Evolutionary conservation across 2,329 filamentous ascomycete species (phyloP).

Genomic region (Arthrobotrys pseudoclavata): DNA sequence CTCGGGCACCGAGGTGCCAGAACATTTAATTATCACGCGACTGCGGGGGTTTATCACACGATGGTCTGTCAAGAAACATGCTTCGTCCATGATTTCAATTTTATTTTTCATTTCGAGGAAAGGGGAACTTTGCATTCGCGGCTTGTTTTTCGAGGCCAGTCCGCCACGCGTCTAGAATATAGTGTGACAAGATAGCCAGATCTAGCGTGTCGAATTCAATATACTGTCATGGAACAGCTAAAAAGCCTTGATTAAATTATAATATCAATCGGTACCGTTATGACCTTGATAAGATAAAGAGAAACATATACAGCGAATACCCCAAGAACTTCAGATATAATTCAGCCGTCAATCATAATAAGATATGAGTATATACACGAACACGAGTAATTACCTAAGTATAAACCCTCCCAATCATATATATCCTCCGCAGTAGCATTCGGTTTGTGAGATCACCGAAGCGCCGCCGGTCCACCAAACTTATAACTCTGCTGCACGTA

Average conservation of each 20-base stretch:
- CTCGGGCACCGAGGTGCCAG: constrained; percentile 22
- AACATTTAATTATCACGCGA: constrained; percentile 15
- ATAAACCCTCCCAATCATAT: not conserved
- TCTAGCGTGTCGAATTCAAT: no score
- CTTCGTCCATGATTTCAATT: not conserved
- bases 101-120: not conserved
- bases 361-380: not conserved
- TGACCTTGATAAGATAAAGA: not conserved
- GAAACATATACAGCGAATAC: not conserved
- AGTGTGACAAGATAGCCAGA: no score
- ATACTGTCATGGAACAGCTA: no score
- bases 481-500: constrained; percentile 13
- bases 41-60: constrained; percentile 9
- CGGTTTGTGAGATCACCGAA: no score
- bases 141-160: not conserved
- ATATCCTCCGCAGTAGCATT: no score
- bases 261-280: no score
- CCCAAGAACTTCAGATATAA: not conserved
- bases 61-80: constrained; percentile 21
- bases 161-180: no score
- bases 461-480: not conserved
- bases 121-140: not conserved
- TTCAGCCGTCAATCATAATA: not conserved
- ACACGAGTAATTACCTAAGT: not conserved
- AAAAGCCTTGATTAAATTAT: no score